Percentiles rank a stretch among this genome's conserved stretches.
phyloP scores from a whole-genome alignment of 2,329 filamentous ascomycete species.

The Botrytis byssoidea region DNA sequence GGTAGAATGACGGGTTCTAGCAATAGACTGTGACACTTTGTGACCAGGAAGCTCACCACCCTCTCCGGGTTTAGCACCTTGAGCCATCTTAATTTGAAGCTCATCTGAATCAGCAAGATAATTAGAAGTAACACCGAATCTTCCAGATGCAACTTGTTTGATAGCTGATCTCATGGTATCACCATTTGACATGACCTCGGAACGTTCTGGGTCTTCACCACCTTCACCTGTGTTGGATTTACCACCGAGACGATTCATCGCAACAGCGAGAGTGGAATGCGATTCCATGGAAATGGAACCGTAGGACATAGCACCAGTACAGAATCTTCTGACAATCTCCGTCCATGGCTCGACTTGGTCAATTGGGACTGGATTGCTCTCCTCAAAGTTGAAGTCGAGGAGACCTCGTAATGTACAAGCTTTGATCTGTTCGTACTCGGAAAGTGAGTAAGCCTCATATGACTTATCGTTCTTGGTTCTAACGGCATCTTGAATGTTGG shows the following conservation, averaged over 20 bases:
- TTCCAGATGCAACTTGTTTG: conserved; percentile 94
- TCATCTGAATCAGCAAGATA: conserved; percentile 95
- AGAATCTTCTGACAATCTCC: conserved; percentile 93
- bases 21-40: conserved; percentile 94
- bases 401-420: conserved; percentile 91
- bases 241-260: conserved; percentile 94
- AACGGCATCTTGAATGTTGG: conserved; percentile 95
- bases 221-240: conserved; percentile 98
- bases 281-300: conserved; percentile 98
- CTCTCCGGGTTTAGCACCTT: conserved; percentile 96
- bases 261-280: conserved; percentile 90
- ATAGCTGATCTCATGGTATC: conserved; percentile 97
- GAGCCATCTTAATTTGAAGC: conserved; percentile 98
- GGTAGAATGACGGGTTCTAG: conserved; percentile 90
- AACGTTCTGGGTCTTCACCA: conserved; percentile 92
- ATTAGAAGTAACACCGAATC: conserved; percentile 92
- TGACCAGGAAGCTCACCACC: conserved; percentile 95
- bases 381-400: conserved; percentile 94
- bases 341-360: conserved; percentile 98
- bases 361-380: conserved; percentile 79
- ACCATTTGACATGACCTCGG: conserved; percentile 80
- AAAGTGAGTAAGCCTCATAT: conserved; percentile 91
- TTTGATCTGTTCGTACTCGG: conserved; percentile 95
- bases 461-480: conserved; percentile 98
- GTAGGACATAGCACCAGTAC: conserved; percentile 97